Evolutionary conservation across 1,284 basidiomycete species (phyloP).

Genomic region (Moesziomyces aphidis): DNA sequence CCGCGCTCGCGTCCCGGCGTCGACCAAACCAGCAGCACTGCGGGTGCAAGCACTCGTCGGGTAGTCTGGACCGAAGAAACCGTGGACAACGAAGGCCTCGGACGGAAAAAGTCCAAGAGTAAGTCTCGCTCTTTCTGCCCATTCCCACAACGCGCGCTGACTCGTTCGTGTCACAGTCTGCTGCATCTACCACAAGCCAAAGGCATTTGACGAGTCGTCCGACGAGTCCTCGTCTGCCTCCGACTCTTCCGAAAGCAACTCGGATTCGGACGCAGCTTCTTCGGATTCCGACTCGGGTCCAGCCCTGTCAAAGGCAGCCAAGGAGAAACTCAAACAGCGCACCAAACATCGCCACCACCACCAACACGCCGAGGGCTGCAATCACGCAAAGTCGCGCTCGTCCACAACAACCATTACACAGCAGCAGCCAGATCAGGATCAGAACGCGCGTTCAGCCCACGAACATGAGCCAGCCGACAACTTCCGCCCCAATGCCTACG

Average conservation of each 20-base stretch:
- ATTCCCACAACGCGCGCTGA: too few relatives aligned
- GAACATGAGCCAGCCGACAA: background rate
- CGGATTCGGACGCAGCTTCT: background rate
- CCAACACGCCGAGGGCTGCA: background rate
- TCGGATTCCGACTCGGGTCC: background rate
- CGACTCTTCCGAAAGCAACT: background rate
- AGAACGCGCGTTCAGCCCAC: background rate
- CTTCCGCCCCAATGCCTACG: slow-evolving; percentile 36
- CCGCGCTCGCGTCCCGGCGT: background rate
- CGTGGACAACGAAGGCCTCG: slow-evolving; percentile 62
- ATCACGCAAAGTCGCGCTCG: background rate
- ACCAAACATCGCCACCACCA: slow-evolving; percentile 1
- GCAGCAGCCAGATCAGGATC: background rate
- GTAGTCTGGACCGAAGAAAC: slow-evolving; percentile 64
- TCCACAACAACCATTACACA: background rate
- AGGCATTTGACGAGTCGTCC: slow-evolving; percentile 61
- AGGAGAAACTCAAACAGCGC: slow-evolving; percentile 17
- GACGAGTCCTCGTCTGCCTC: slow-evolving; percentile 31
- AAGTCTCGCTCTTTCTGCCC: slow-evolving; percentile 11
- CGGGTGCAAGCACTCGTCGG: slow-evolving; percentile 7
- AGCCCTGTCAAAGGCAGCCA: slow-evolving; percentile 1
- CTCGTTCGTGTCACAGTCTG: slow-evolving; percentile 39
- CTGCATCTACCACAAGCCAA: slow-evolving; percentile 66
- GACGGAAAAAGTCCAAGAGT: slow-evolving; percentile 64
- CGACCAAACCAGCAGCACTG: background rate